Evolutionary conservation across 2,329 filamentous ascomycete genomes (phyloP), one percentile per base, ranked within the genome.

Genomic region (Sporothrix globosa): DNA sequence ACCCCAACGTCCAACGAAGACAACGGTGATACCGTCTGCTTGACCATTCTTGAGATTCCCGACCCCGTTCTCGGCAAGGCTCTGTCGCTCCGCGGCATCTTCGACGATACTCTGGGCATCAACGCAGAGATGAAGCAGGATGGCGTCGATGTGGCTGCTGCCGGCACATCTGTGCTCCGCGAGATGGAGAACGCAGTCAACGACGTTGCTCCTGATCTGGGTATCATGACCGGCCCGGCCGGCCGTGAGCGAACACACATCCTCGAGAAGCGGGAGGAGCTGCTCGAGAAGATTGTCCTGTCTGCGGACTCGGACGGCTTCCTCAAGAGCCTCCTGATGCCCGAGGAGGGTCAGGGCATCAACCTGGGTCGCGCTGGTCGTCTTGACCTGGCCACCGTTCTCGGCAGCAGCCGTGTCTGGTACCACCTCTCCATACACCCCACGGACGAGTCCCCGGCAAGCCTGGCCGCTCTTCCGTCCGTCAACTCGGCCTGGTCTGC

Each of bases 111-210:
- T n/a, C 84, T 90, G 24, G 96, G 96, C 67, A 97, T 99, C 81
- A 98, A 98, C 75, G 87, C 91, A 0, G 96, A 99, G 82, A 98
- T 99, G 94, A 97, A 95, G 77, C 91, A 95, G 73, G 96, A 99
- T 75, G 96, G 96, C 11, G 87, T 99, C 0, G 87, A 92, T n/a
- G 86, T 96, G 2, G 81, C 86, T 0, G 76, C 90, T 0, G 89
- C 89, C 1, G 91, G 92, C n/a, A 91, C 90, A 71, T 96, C 95
- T 0, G 91, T 98, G 11, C 79, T 95, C 17, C 90, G 91, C 50
- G 94, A 97, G 78, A 96, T 97, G 91, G 88, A 92, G 76, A 89
- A 90, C 70, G 93, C 94, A 1, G 87, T 97, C 5, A 82, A 88
- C 0, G 90, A 92, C 65, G 91, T 90, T 52, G 92, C 90, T 66